Percentiles rank a stretch among this genome's conserved stretches.
These are phyloP conservation scores for Vickermania ingenoplastis DNA, from an alignment of 208 protist genomes.

Conservation along the genomic window DNA sequence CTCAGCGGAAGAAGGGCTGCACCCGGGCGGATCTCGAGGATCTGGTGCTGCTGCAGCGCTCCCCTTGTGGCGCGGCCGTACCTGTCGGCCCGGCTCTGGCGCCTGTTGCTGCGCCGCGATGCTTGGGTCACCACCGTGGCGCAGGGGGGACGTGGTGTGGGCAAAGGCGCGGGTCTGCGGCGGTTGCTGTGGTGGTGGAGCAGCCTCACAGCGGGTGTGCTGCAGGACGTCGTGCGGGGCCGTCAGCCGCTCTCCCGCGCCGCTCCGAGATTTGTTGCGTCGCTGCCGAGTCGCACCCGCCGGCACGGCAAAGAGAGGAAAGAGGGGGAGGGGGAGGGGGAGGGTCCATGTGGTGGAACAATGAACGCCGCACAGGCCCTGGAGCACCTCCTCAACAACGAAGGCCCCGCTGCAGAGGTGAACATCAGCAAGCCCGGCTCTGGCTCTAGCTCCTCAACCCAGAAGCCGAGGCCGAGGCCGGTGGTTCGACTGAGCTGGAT, in stretches of 20 bases:
- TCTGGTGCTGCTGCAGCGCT: slow-evolving; percentile 13
- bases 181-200: slow-evolving; percentile 7
- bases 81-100: slow-evolving; percentile 60
- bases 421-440: not conserved
- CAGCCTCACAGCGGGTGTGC: slow-evolving; percentile 35
- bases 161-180: not conserved
- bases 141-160: not conserved
- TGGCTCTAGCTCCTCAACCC: not conserved
- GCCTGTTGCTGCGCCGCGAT: slow-evolving; percentile 32
- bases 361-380: not conserved
- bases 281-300: slow-evolving; percentile 16
- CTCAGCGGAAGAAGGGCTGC: no score
- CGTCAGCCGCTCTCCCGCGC: slow-evolving; percentile 20
- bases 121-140: slow-evolving; percentile 23
- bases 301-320: not conserved
- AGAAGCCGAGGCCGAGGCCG: no score
- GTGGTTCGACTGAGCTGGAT: slow-evolving; percentile 40
- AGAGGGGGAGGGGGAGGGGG: no score
- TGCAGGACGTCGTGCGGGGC: slow-evolving; percentile 56
- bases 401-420: not conserved
- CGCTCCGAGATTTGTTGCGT: slow-evolving; percentile 76
- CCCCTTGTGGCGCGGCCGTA: slow-evolving; percentile 15
- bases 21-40: slow-evolving; percentile 11
- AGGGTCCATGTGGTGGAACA: no score
- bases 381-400: not conserved